Conservation (phyloP, 495 filamentous ascomycete species). For the Aspergillus carlsbadensis region DNA sequence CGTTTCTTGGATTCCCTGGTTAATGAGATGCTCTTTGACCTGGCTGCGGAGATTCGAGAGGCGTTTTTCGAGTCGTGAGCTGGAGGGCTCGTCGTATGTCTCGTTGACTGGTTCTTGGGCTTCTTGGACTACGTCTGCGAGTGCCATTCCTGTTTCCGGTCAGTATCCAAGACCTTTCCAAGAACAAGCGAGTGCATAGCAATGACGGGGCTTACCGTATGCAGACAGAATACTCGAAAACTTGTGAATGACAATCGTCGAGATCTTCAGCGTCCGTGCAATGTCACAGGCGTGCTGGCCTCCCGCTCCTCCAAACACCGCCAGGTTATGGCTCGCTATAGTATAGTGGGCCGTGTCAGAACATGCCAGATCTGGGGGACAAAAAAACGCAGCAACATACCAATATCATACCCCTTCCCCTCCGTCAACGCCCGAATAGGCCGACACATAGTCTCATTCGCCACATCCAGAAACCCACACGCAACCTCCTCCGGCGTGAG, state of each 20-base stretch:
- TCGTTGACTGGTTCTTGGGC: constrained; percentile 81
- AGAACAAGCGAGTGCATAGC: not conserved
- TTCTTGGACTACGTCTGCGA: constrained; percentile 94
- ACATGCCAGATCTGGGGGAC: too few species aligned
- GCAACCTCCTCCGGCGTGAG: constrained; percentile 78
- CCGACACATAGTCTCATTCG: constrained; percentile 93
- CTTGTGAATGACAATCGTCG: constrained; percentile 81
- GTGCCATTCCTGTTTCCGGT: constrained; percentile 77
- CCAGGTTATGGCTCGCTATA: constrained; percentile 82
- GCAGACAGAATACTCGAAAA: constrained; percentile 95
- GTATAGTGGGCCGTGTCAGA: too few species aligned
- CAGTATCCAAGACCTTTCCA: too few species aligned
- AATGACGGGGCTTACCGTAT: constrained; percentile 49
- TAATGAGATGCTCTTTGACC: not conserved
- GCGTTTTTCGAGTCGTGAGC: not conserved
- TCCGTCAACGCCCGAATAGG: constrained; percentile 92
- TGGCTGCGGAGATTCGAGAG: constrained; percentile 12
- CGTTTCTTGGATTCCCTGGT: constrained; percentile 30
- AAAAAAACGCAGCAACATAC: too few species aligned
- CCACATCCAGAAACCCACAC: constrained; percentile 75
- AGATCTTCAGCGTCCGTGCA: constrained; percentile 84
- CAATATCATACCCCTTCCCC: constrained; percentile 79
- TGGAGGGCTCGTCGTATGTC: constrained; percentile 21
- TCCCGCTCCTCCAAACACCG: constrained; percentile 92
- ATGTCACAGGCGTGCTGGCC: constrained; percentile 97